Evolutionary conservation across 2,329 filamentous ascomycete species (phyloP), one percentile per base, ranked within the genome.

Genomic region (Colletotrichum musae): DNA sequence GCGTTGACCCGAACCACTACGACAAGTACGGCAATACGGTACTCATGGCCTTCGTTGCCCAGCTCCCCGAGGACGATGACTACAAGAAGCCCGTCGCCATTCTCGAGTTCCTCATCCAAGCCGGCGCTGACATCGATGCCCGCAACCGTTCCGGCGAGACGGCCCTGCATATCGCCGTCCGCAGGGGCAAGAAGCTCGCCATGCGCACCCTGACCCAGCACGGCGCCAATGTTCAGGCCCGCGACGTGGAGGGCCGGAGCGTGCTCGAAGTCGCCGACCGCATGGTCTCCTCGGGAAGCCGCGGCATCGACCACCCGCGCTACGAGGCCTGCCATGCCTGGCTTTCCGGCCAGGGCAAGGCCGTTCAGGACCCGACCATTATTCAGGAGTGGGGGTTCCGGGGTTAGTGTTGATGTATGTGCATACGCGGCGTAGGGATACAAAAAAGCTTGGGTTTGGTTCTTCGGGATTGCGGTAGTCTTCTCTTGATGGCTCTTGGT

Each of bases 131-230:
- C 1, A 71, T 88, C 4, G 79, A 88, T 64, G 83, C 82, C 5
- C 84, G 87, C 32, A 89, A 89, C 73, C 79, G 86, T 4, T 77
- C 79, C 0, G 87, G 87, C 48, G 87, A 89, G 76, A 89, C 87
- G 0, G 83, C 87, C 0, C 79, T 89, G 32, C 85, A 88, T 47
- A 74, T 89, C 9, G 87, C 87, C 0, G 86, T 86, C 2, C 81
- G 86, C 3, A 79, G 83, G 21, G 87, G 87, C 0, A 82, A 85
- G 60, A 88, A 88, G 76, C 80, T 86, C 2, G 87, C 87, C 1
- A 76, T 86, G 32, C 81, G 80, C 13, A 81, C 83, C 7, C 78
- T 89, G 16, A 77, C 85, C 13, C 78, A 82, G n/a, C 72, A 78
- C 5, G 83, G 84, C 0, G 86, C 86, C 12, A 86, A 84, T 36